Evolutionary conservation across 108 stramenopile species (phyloP).

Genomic region (Pseudonitzschia delicatissima): DNA sequence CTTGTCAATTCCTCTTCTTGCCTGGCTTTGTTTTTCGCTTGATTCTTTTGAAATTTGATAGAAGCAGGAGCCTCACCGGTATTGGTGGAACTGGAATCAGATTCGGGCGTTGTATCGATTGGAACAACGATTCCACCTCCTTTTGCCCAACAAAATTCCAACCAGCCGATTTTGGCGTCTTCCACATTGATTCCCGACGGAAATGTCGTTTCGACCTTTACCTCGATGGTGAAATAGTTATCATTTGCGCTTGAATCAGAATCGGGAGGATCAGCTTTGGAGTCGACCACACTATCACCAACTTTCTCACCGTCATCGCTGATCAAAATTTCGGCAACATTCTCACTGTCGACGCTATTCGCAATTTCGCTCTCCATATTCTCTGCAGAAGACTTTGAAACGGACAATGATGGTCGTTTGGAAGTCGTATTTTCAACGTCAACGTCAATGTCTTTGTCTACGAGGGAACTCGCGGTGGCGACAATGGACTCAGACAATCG

Average conservation of each 20-base stretch:
- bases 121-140: conserved; percentile 11
- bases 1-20: background rate
- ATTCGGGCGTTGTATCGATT: too few species aligned
- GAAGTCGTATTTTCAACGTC: too few species aligned
- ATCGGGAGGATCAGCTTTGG: background rate
- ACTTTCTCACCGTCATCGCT: background rate
- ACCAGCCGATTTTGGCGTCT: background rate
- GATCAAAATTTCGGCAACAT: background rate
- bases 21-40: background rate
- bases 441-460: too few species aligned
- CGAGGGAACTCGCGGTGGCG: too few species aligned
- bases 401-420: too few species aligned
- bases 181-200: background rate
- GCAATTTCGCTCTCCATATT: too few species aligned
- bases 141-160: conserved; percentile 6
- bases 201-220: background rate
- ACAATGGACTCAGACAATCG: too few species aligned
- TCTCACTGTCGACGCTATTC: too few species aligned
- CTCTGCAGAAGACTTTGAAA: too few species aligned
- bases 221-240: background rate
- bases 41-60: background rate
- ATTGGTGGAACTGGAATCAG: background rate
- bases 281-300: background rate
- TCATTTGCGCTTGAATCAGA: background rate
- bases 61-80: background rate